Evolutionary conservation across 169 alveolate species (phyloP).

Genomic region (Miamiensis avidus): DNA sequence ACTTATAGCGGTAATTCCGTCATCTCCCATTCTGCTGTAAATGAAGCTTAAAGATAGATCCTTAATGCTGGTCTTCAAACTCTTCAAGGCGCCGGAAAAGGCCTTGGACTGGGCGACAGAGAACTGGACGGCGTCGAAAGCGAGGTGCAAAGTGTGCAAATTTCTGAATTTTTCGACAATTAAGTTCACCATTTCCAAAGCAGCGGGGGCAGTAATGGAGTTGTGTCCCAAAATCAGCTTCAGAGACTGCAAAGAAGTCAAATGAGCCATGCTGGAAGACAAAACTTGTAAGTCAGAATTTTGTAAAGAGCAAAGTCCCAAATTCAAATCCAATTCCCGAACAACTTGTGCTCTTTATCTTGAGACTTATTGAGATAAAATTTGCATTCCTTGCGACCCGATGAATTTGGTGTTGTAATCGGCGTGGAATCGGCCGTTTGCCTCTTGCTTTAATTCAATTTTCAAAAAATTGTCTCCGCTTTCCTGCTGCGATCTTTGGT

Average conservation of each 20-base stretch:
- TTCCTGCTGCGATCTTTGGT: too few relatives aligned
- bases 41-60: conserved; percentile 1
- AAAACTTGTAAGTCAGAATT: not conserved
- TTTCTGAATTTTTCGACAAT: not conserved
- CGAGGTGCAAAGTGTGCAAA: not conserved
- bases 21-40: conserved; percentile 15
- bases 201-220: not conserved
- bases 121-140: conserved; percentile 9
- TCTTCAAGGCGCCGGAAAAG: not conserved
- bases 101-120: not conserved
- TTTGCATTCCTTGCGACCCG: not conserved
- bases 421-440: not conserved
- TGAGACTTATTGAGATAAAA: not conserved
- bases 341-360: not conserved
- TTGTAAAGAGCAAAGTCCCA: not conserved
- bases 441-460: not conserved
- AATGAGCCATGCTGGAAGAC: not conserved
- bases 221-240: not conserved
- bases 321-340: not conserved
- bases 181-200: not conserved
- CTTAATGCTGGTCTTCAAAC: not conserved
- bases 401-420: not conserved
- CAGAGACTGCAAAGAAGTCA: not conserved
- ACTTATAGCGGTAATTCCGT: not conserved
- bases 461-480: not conserved